Base-by-base conservation (phyloP, 768 basidiomycete genomes). In the Trametes cinnabarina region DNA sequence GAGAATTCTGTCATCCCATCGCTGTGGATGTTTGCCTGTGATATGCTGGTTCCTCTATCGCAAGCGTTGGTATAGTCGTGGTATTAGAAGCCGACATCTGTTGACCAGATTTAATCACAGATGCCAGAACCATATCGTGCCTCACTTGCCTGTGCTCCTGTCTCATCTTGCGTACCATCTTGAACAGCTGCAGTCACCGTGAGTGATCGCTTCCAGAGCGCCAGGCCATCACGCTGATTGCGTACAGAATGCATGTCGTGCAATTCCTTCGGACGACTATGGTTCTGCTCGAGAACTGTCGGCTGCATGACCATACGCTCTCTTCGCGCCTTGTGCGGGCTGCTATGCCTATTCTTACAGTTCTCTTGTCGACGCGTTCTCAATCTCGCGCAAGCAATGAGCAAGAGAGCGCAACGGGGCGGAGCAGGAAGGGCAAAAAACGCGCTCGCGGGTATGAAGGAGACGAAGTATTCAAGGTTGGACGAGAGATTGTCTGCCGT, bases 391-490 rank as follows among this genome's bases (percentile, higher is more conserved):
- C 65, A 1, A 70, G 63, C 12, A 34, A 57, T 15, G 58, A 65
- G 15, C 52, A 58, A 40, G 64, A 62, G 3, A 15, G 54, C 63
- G 44, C 49, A 12, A 61, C 58, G 26, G 72, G 64, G 12, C 76
- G 72, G 66, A 74, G 66, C 14, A 83, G 76, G 67, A 85, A 83
- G 64, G 80, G 82, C 53, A 92, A 84, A 69, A 93, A 90, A 68
- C 77, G 86, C 44, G 77, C 80, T 19, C 80, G 84, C 20, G 85
- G 79, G 12, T 92, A 85, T 62, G 88, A 92, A 70, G 88, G 83
- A 10, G 90, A 90, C 52, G 89, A 88, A 65, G 73, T 87, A 5
- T 84, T 94, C 70, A 82, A 79, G 51, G 65, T 72, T 8, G 68
- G 77, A 2, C 74, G 75, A 43, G 69, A 77, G 43, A 74, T 80